phyloP scores from a whole-genome alignment of 2,329 filamentous ascomycete species.

The Alternaria tenuissima region DNA sequence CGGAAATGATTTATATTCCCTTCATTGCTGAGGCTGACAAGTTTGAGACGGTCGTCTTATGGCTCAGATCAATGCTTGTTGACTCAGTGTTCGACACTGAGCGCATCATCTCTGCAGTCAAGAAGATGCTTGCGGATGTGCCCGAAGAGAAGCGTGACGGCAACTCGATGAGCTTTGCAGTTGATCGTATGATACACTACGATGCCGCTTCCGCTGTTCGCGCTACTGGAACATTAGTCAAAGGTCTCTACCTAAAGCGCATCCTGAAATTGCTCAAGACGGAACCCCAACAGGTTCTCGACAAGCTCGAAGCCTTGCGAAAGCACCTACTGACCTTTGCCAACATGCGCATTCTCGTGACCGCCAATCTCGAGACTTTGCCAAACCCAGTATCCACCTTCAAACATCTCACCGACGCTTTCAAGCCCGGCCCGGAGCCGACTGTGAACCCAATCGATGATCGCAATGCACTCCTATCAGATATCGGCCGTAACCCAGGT shows the following conservation, averaged over 20 bases:
- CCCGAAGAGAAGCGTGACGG: constrained; percentile 92
- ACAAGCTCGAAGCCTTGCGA: constrained; percentile 79
- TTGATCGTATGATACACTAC: constrained; percentile 80
- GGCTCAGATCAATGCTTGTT: constrained; percentile 87
- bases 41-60: constrained; percentile 81
- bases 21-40: constrained; percentile 90
- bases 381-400: constrained; percentile 79
- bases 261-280: constrained; percentile 80
- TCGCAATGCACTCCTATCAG: constrained; percentile 74
- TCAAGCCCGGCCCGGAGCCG: constrained; percentile 58
- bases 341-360: constrained; percentile 86
- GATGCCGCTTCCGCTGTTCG: constrained; percentile 78
- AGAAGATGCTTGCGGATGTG: constrained; percentile 88
- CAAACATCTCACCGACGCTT: constrained; percentile 65
- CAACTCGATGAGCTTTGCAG: constrained; percentile 67
- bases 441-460: constrained; percentile 75
- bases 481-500: constrained; percentile 78
- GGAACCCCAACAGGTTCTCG: constrained; percentile 78
- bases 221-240: constrained; percentile 83
- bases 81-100: constrained; percentile 85
- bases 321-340: constrained; percentile 79
- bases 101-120: constrained; percentile 68
- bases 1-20: constrained; percentile 80
- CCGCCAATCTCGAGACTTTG: constrained; percentile 80
- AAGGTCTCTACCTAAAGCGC: constrained; percentile 84